These are phyloP conservation scores for Priceomyces melissophilus DNA, from an alignment of 805 yeast genomes.

Conservation along the genomic window DNA sequence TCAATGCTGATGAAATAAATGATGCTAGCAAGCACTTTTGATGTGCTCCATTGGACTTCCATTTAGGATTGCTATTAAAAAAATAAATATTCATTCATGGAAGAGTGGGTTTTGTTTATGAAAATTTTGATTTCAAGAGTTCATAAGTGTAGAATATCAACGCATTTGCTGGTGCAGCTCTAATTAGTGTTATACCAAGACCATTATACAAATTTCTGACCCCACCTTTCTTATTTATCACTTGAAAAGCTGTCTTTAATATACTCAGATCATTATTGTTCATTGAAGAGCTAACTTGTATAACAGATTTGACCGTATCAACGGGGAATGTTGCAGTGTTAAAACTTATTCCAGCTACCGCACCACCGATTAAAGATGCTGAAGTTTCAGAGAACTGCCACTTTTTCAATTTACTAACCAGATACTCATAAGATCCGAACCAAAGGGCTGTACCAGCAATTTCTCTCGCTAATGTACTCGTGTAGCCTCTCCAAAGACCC, in stretches of 20 bases:
- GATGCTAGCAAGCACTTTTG: constrained; percentile 24
- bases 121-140: constrained; percentile 40
- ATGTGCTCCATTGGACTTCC: too few relatives aligned
- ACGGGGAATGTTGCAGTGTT: constrained; percentile 82
- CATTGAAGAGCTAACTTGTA: constrained; percentile 58
- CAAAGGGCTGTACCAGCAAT: constrained; percentile 89
- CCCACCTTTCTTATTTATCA: constrained; percentile 49
- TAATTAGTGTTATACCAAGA: constrained; percentile 70
- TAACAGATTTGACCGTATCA: constrained; percentile 83
- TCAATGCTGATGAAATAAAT: constrained; percentile 61
- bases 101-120: constrained; percentile 4
- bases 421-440: constrained; percentile 84
- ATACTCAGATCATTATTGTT: constrained; percentile 5
- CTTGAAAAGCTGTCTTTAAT: constrained; percentile 6
- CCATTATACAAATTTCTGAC: constrained; percentile 77
- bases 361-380: constrained; percentile 68
- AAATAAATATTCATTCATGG: not conserved
- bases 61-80: too few relatives aligned
- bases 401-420: constrained; percentile 34
- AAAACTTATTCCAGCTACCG: constrained; percentile 79
- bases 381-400: constrained; percentile 16
- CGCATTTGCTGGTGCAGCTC: constrained; percentile 91
- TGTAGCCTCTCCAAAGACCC: constrained; percentile 88
- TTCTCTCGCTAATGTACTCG: constrained; percentile 78
- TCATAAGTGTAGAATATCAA: constrained; percentile 81